Conservation (phyloP, 495 filamentous ascomycete species). For the Podospora bellae-mahoneyi region DNA sequence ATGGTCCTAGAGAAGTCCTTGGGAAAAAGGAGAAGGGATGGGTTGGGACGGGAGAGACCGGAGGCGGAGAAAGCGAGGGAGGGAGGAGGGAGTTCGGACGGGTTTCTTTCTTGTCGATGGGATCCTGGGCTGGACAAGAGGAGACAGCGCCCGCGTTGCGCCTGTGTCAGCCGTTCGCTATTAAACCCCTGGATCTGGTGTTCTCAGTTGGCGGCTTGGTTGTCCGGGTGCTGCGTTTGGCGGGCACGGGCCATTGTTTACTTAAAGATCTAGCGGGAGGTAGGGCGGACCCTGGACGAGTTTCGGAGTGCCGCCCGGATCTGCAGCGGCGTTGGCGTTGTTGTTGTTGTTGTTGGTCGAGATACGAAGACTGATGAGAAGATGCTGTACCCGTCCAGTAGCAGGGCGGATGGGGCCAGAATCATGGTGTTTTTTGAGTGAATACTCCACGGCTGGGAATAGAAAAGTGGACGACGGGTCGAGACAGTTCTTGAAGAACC, state of each 20-base stretch:
- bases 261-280: constrained; percentile 19
- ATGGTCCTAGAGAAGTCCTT: neutral
- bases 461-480: neutral
- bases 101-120: neutral
- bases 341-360: no score
- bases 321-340: neutral
- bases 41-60: neutral
- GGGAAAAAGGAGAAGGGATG: neutral
- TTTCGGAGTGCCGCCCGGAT: constrained; percentile 1
- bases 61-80: neutral
- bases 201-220: constrained; percentile 18
- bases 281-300: constrained; percentile 8
- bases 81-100: neutral
- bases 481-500: neutral
- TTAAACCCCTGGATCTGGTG: constrained; percentile 12
- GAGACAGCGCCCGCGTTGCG: neutral
- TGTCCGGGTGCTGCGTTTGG: constrained; percentile 28
- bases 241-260: constrained; percentile 38
- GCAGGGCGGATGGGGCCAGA: neutral
- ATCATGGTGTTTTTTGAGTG: constrained; percentile 7
- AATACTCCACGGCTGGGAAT: neutral
- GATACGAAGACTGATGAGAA: neutral
- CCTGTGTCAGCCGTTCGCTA: constrained; percentile 12
- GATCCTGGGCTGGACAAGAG: neutral
- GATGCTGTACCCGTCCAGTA: neutral